Evolutionary conservation across 768 basidiomycete genomes (phyloP).

Genomic region (Leccinum incarnatum): DNA sequence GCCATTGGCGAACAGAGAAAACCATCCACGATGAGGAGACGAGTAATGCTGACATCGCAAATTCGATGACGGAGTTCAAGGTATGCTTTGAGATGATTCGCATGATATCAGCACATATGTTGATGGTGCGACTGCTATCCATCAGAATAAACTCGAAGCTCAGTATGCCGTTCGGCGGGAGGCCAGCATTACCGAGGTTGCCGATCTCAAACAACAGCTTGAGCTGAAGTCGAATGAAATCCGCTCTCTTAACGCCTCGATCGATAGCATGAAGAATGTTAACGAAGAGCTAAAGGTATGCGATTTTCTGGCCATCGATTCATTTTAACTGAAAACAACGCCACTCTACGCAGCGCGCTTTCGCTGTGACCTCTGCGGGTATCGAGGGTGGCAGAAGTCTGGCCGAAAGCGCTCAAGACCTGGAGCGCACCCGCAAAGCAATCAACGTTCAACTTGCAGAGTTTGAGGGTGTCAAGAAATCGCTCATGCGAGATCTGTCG

Average conservation of each 20-base stretch:
- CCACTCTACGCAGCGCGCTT: constrained; percentile 70
- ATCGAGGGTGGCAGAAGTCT: constrained; percentile 97
- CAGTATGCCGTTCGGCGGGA: constrained; percentile 94
- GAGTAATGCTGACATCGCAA: constrained; percentile 76
- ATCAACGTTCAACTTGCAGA: constrained; percentile 98
- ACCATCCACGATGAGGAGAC: constrained; percentile 87
- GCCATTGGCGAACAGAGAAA: constrained; percentile 60
- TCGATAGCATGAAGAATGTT: constrained; percentile 92
- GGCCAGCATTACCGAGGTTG: constrained; percentile 78
- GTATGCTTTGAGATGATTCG: constrained; percentile 34
- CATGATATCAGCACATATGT: neutral
- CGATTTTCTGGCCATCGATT: constrained; percentile 7
- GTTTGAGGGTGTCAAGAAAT: constrained; percentile 98
- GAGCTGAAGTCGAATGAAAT: constrained; percentile 84
- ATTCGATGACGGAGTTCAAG: constrained; percentile 91
- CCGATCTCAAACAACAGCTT: constrained; percentile 86
- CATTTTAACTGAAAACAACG: neutral
- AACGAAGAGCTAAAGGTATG: constrained; percentile 97
- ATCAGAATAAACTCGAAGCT: constrained; percentile 86
- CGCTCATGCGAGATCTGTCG: constrained; percentile 96
- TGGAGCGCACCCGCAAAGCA: constrained; percentile 93
- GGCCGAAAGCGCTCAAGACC: constrained; percentile 94
- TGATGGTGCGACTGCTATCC: constrained; percentile 5
- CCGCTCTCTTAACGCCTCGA: constrained; percentile 75
- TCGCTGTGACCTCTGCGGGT: constrained; percentile 94